Evolutionary conservation across 106 monocot genomes (phyloP), one percentile per base, ranked within the genome.

Genomic region (Allium cepa): DNA sequence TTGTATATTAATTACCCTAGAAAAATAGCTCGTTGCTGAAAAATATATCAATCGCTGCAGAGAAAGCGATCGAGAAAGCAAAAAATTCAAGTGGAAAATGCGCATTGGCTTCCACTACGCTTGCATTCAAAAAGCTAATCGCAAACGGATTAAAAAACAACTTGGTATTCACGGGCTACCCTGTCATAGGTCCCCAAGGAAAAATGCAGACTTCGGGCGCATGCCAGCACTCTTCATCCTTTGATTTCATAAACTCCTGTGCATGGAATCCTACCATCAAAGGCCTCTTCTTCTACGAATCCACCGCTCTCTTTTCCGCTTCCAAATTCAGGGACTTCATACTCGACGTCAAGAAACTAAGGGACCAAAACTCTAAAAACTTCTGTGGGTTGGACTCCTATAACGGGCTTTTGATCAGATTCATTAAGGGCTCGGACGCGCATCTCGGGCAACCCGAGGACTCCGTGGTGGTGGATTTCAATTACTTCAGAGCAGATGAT

Each of bases 121-220:
- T 81, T 2, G 75, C 59, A 2, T 74, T 48, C 67, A 93, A 86
- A 69, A 75, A 60, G 56, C 26, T 86, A 0, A 66, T 71, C 0
- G 85, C 62, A 16, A 81, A 73, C 64, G 88, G 93, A 12, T 46
- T 93, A 55, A 85, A 86, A 66, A 85, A 81, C 79, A 66, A 73
- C 45, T 17, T 70, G 9, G 13, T 87, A 51, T 88, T 93, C 72
- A 77, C 85, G 0, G 85, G 93, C n/a, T 88, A 93, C 60, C 93
- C 93, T 3, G 85, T 88, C 8, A 59, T 92, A 0, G 92, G 92
- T 2, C 71, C 28, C 11, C 92, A 92, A 62, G 78, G 85, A 8
- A 85, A 74, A 70, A 92, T 92, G 83, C 92, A 92, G 71, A 88
- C 88, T 8, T 92, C 92, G 2, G 92, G 92, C 11, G 85, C 88